A percentile compares a stretch with the other conserved stretches of the same genome.
These are phyloP conservation scores for Cutaneotrichosporon sp. DNA, from an alignment of 1,284 basidiomycete species.

Conservation along the genomic window DNA sequence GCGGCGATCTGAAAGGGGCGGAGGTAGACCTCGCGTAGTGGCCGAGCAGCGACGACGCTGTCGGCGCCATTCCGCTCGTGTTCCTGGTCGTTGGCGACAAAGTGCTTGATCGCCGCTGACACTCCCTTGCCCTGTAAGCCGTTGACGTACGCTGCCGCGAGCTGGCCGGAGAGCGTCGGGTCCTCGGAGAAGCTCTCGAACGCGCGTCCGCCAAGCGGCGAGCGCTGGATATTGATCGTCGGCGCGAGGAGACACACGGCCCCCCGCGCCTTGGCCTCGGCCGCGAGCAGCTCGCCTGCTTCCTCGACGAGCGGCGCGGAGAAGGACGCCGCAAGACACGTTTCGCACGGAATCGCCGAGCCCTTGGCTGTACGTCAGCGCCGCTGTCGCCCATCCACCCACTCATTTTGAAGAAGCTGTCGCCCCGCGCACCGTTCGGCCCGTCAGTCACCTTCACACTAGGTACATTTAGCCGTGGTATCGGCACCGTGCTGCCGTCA, in stretches of 20 bases:
- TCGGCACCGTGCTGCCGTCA: neutral
- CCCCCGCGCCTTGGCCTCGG: constrained; percentile 64
- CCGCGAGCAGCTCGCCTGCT: constrained; percentile 59
- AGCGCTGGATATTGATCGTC: constrained; percentile 74
- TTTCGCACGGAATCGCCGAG: constrained; percentile 67
- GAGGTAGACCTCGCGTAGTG: constrained; percentile 73
- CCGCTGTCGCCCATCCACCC: constrained; percentile 5
- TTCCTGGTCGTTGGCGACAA: constrained; percentile 46
- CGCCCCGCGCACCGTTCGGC: constrained; percentile 29
- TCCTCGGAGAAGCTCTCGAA: constrained; percentile 68
- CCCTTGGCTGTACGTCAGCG: constrained; percentile 40
- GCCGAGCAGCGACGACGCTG: constrained; percentile 48
- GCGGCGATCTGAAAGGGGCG: constrained; percentile 73
- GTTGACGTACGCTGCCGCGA: constrained; percentile 66
- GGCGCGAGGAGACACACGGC: constrained; percentile 65
- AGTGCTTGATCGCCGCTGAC: constrained; percentile 51
- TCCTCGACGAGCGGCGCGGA: constrained; percentile 59
- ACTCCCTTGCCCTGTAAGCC: constrained; percentile 68
- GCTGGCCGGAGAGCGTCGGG: constrained; percentile 63
- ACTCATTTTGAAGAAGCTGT: constrained; percentile 29
- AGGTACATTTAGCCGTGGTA: constrained; percentile 38
- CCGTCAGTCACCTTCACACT: constrained; percentile 34
- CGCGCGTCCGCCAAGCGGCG: constrained; percentile 63
- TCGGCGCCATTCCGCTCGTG: constrained; percentile 34
- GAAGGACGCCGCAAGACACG: constrained; percentile 27